Evolutionary conservation across 2,329 filamentous ascomycete species (phyloP), one percentile per base, ranked within the genome.

Genomic region (Apiospora rasikravindrae): DNA sequence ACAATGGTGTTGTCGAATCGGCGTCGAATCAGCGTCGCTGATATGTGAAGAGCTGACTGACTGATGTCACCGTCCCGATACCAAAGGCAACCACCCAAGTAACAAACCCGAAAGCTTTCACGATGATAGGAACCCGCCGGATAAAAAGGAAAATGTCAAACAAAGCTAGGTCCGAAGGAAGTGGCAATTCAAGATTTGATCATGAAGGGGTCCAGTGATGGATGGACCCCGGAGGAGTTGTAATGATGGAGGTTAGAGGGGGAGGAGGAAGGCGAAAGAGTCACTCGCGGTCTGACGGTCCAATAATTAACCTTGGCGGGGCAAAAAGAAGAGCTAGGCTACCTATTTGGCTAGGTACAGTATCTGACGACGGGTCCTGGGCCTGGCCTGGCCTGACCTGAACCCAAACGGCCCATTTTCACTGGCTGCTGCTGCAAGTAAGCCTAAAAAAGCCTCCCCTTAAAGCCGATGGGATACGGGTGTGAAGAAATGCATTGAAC

Each of bases 171-270:
- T 24, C 16, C 19, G 13, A 45, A 26, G 7, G 37, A 33, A 69
- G 49, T 51, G 68, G 47, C 68, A 42, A 40, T 69, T 33, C 67
- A 69, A 37, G 66, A 16, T 49, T 49, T 13, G 67, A 45, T 49
- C 26, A 69, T 71, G 67, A 79, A 75, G 77, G 78, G 77, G 77
- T 76, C 78, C 77, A 74, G 47, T 67, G 72, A 71, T 75, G 76
- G 77, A 78, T 76, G 77, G 75, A 78, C 78, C 79, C 80, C 78
- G 74, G 74, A 76, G 73, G 73, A 69, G 73, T 74, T 76, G 68
- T 68, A 44, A 29, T 29, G 66, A 64, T 40, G 19, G n/a, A 67
- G 66, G 72, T 71, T 73, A 42, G 44, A 47, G 71, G 61, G 72
- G 73, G 72, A 70, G 68, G 72, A 71, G 73, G 57, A 75, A 74